Evolutionary conservation across 192 early-diverging fungal species (phyloP), one percentile per base, ranked within the genome.

Genomic region (Rhizophlyctis rosea): DNA sequence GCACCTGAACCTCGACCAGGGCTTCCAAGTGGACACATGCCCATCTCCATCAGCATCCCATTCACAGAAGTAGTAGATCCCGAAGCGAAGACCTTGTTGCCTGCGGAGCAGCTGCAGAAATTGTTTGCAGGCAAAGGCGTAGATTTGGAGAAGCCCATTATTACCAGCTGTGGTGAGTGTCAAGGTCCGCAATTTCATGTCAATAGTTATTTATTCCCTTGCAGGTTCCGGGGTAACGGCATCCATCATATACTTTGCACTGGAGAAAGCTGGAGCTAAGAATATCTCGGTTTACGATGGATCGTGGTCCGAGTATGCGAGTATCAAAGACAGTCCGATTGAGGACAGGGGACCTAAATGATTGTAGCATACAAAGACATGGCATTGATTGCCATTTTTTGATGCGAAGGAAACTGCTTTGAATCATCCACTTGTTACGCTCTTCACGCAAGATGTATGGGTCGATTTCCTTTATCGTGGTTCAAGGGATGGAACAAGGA

Each of bases 401-500:
- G n/a, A n/a, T n/a, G n/a, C n/a, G n/a, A n/a, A n/a, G n/a, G n/a
- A n/a, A n/a, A n/a, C n/a, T n/a, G n/a, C n/a, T n/a, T n/a, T n/a
- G n/a, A n/a, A n/a, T n/a, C n/a, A n/a, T n/a, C n/a, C n/a, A n/a
- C n/a, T n/a, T n/a, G n/a, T n/a, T n/a, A n/a, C n/a, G n/a, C n/a
- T n/a, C n/a, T n/a, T n/a, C n/a, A n/a, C n/a, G n/a, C n/a, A n/a
- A n/a, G n/a, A n/a, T n/a, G n/a, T n/a, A n/a, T n/a, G n/a, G n/a
- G n/a, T n/a, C n/a, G n/a, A n/a, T n/a, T n/a, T n/a, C n/a, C n/a
- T n/a, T n/a, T 93, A 91, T 72, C 86, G 67, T 95, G 93, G 93
- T 95, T 87, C 87, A 95, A 94, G 86, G 93, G 93, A 75, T 95
- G 93, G 93, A 85, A 62, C 77, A 93, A 93, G 87, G 88, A 89